These are phyloP conservation scores for Skeletonema potamos DNA, from an alignment of 108 stramenopile genomes.

Conservation along the genomic window DNA sequence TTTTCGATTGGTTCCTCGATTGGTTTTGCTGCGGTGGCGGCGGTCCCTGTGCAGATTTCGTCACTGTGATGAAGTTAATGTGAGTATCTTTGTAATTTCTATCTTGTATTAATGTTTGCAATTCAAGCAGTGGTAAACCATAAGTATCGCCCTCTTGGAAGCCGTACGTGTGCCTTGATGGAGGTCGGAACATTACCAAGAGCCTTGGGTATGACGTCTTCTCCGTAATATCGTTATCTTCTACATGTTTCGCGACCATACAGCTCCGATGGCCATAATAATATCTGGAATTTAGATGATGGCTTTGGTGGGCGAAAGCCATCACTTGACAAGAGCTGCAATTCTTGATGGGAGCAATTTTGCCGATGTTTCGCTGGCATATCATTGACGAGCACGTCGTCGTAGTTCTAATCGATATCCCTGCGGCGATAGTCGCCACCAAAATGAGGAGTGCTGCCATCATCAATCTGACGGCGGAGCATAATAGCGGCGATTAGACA, in stretches of 20 bases:
- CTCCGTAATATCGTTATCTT: background rate
- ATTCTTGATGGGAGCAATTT: background rate
- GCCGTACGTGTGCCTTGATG: slow-evolving; percentile 44
- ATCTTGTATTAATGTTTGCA: slow-evolving; percentile 5
- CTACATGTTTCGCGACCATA: background rate
- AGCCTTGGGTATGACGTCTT: slow-evolving; percentile 16
- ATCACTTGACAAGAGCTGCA: background rate
- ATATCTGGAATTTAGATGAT: background rate
- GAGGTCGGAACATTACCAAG: slow-evolving; percentile 38
- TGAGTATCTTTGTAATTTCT: background rate
- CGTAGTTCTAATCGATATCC: background rate
- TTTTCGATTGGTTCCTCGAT: slow-evolving; percentile 11
- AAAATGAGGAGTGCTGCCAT: background rate
- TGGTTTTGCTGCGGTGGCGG: background rate
- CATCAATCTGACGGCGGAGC: background rate
- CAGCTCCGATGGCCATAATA: background rate
- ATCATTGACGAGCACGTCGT: background rate
- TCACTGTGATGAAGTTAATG: slow-evolving; percentile 8
- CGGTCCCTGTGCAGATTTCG: background rate
- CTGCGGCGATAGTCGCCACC: background rate
- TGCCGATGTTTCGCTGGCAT: background rate
- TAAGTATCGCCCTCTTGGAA: slow-evolving; percentile 8
- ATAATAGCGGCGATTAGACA: background rate
- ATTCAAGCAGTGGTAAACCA: slow-evolving; percentile 32
- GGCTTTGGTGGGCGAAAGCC: background rate